Conservation (phyloP, 1,284 basidiomycete species). For the Fomitopsis schrenkii region DNA sequence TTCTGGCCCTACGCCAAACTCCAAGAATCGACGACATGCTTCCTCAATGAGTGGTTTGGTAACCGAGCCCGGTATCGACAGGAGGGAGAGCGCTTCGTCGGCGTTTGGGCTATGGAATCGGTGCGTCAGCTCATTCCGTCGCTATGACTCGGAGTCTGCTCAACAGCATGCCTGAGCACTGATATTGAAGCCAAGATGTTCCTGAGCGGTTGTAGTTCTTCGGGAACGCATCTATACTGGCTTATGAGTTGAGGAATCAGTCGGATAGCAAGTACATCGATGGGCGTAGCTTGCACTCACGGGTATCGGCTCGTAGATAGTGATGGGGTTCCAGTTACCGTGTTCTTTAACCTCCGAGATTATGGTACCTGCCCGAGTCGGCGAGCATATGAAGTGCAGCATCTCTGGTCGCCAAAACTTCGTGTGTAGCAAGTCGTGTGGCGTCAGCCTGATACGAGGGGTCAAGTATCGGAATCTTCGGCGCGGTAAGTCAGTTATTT, state of each 20-base stretch:
- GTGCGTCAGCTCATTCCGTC: not conserved
- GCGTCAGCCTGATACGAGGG: slow-evolving; percentile 67
- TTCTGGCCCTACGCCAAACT: slow-evolving; percentile 48
- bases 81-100: slow-evolving; percentile 65
- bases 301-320: slow-evolving; percentile 86
- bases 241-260: slow-evolving; percentile 4
- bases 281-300: slow-evolving; percentile 37
- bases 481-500: not conserved
- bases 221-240: slow-evolving; percentile 76
- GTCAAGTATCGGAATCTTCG: slow-evolving; percentile 80
- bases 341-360: slow-evolving; percentile 57
- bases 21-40: slow-evolving; percentile 56
- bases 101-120: slow-evolving; percentile 63
- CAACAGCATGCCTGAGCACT: slow-evolving; percentile 55
- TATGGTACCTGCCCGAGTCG: slow-evolving; percentile 65
- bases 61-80: slow-evolving; percentile 49
- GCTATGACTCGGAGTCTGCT: not conserved
- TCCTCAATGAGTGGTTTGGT: slow-evolving; percentile 51
- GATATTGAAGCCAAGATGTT: slow-evolving; percentile 55
- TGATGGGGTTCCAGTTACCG: slow-evolving; percentile 55
- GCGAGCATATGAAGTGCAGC: slow-evolving; percentile 87
- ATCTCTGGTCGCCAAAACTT: slow-evolving; percentile 49
- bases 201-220: slow-evolving; percentile 69
- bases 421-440: slow-evolving; percentile 60
- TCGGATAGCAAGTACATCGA: not conserved